These are phyloP conservation scores for Arabidopsis suecica DNA, from an alignment of 345 rosid genomes.

Conservation along the genomic window DNA sequence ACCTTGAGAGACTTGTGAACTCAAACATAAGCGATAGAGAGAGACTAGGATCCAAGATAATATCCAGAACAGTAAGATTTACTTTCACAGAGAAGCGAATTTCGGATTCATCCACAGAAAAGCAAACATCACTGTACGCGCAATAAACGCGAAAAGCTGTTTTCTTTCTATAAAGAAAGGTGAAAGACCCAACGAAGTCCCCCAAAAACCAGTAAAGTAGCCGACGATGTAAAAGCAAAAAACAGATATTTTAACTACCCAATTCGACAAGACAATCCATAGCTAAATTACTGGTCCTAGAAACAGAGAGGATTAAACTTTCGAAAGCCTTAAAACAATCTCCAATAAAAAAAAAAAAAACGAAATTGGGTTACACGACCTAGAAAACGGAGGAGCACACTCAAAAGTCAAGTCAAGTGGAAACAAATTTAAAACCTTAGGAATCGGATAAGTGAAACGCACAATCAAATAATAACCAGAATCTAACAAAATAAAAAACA, in stretches of 20 bases:
- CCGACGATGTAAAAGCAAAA: conserved; percentile 30
- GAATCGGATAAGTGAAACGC: background rate
- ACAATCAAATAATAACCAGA: background rate
- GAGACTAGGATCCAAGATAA: conserved; percentile 1
- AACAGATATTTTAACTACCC: conserved; percentile 16
- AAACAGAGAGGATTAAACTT: conserved; percentile 22
- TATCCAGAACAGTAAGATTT: conserved; percentile 25
- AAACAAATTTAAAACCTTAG: background rate
- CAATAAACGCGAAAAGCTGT: conserved; percentile 29
- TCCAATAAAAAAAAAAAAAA: background rate
- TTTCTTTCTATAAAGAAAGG: conserved; percentile 26
- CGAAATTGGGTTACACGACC: conserved; percentile 13
- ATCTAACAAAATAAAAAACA: conserved; percentile 20
- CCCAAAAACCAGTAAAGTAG: conserved; percentile 4
- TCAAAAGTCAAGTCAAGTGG: conserved; percentile 18
- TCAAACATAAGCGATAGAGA: background rate
- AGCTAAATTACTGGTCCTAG: background rate
- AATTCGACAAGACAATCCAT: conserved; percentile 28
- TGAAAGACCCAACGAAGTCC: background rate
- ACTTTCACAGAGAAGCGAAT: conserved; percentile 22
- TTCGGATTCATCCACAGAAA: conserved; percentile 8
- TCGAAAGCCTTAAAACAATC: conserved; percentile 1
- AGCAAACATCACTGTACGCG: conserved; percentile 15
- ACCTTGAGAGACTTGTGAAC: background rate
- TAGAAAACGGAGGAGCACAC: conserved; percentile 15